Base-by-base conservation (phyloP, 1,284 basidiomycete species). In the Ceratobasidium sp. region DNA sequence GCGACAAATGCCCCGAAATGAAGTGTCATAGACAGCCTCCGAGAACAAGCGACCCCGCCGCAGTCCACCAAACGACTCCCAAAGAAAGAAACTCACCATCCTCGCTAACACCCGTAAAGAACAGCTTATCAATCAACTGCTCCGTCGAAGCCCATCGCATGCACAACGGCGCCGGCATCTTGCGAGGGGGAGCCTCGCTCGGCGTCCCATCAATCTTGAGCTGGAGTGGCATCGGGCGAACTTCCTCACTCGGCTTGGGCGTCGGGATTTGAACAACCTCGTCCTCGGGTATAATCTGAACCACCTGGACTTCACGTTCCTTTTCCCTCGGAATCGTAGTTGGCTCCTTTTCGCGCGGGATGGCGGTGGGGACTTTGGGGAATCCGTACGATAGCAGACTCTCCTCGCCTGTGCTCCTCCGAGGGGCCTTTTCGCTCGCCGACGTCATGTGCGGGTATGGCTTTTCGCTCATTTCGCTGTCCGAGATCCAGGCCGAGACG, bases 111-210 rank as follows among this genome's bases (percentile, higher is more conserved):
- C 53, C 68, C 25, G 69, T 34, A 56, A 71, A 71, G 31, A 71
- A 57, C 22, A 73, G 54, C 52, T 73, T 73, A 50, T 71, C 69
- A 32, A 73, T 43, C 34, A 73, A 32, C 62, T 71, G 60, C 17
- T 73, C 72, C n/a, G 69, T 43, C 25, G 68, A 71, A 6, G 70
- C 72, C 62, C 68, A 73, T 29, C 65, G 70, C 45, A 71, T 56
- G 54, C 62, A 65, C 35, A 65, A 65, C 62, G 62, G 62, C 5
- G 62, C 62, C 20, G 62, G 62, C 35, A 29, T 34, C 50, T 65
- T 65, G 32, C 62, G 32, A 10, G 62, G 62, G 27, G 62, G 62
- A 15, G 62, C 62, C 62, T 65, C 62, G 32, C 49, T 53, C 27
- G 62, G 62, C 17, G 62, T 65, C 25, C 62, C 62, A 22, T 65